Evolutionary conservation across 2,329 filamentous ascomycete species (phyloP), one percentile per base, ranked within the genome.

Genomic region (Albophoma yamanashiensis): DNA sequence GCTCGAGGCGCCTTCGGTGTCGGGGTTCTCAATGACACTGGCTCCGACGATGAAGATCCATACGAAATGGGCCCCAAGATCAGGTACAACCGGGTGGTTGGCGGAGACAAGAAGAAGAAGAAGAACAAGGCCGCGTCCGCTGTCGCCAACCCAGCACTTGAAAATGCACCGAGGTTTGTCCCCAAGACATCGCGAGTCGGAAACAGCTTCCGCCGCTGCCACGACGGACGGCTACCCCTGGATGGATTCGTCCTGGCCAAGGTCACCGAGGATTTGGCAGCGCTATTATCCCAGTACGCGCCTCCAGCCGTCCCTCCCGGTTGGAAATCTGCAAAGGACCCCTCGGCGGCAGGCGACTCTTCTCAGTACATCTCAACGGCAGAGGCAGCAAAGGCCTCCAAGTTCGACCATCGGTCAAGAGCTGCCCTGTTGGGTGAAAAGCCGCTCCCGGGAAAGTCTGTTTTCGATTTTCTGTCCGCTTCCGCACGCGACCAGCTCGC

Each of bases 11-110:
- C 89, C 0, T 91, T 97, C 64, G 93, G 93, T 0, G 87, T 96
- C 17, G 93, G 93, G 0, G 80, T 97, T 1, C 75, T 97, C 55
- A 97, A 97, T 67, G 93, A 97, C 65, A 94, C 88, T 25, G 92
- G 92, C 14, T 97, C 93, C 5, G 94, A 97, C 65, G 92, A 97
- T 55, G 94, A 97, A 67, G 92, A 97, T 68, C 89, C 91, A 0
- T 97, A 96, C 70, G 89, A 93, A 61, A 87, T 97, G 58, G 93
- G 93, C 0, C 94, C 94, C 0, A 88, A 86, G 65, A 95, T 97
- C 70, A 91, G 88, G 15, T 96, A 96, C 73, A 96, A 90, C 67
- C 84, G 87, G 47, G 81, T 88, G 6, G 84, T 97, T 62, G 92
- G 91, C 22, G 89, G 87, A 0, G 88, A 92, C 63, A 96, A 90